phyloP scores from a whole-genome alignment of 495 filamentous ascomycete genomes.

The Penicillium angulare region DNA sequence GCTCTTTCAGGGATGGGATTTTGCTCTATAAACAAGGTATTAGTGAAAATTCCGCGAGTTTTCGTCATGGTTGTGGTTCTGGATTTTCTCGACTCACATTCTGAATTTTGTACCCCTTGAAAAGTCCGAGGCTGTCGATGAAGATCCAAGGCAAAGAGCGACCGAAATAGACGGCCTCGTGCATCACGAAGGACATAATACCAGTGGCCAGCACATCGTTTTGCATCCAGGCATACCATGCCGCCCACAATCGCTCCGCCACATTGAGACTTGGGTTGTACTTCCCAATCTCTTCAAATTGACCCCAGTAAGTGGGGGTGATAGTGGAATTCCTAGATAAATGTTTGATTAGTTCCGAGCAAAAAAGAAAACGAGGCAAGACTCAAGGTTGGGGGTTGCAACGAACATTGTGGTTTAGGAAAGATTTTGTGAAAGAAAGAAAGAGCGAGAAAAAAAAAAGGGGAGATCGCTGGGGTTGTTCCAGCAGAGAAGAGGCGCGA shows the following conservation, averaged over 20 bases:
- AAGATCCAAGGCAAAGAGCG: constrained; percentile 90
- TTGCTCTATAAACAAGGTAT: constrained; percentile 60
- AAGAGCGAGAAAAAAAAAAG: neutral
- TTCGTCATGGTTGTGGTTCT: too few species aligned
- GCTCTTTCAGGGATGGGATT: constrained; percentile 82
- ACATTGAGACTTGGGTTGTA: constrained; percentile 86
- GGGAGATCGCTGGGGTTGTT: neutral
- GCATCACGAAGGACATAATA: constrained; percentile 95
- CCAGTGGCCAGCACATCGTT: constrained; percentile 95
- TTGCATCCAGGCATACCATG: constrained; percentile 98
- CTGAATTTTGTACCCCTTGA: constrained; percentile 94
- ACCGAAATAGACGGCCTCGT: constrained; percentile 92
- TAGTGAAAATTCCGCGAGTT: neutral
- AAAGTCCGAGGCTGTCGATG: constrained; percentile 80
- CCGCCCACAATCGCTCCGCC: constrained; percentile 83
- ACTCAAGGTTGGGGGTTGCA: neutral
- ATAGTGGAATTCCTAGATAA: constrained; percentile 55
- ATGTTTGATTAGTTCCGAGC: neutral
- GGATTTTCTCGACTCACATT: constrained; percentile 52
- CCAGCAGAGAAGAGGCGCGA: neutral
- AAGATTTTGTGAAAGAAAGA: neutral
- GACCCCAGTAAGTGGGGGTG: constrained; percentile 69
- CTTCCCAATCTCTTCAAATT: constrained; percentile 82
- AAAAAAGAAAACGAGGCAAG: neutral
- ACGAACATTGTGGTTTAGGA: constrained; percentile 1